Evolutionary conservation across 371 early-diverging fungal genomes (phyloP).

Genomic region (Mortierella sp.): DNA sequence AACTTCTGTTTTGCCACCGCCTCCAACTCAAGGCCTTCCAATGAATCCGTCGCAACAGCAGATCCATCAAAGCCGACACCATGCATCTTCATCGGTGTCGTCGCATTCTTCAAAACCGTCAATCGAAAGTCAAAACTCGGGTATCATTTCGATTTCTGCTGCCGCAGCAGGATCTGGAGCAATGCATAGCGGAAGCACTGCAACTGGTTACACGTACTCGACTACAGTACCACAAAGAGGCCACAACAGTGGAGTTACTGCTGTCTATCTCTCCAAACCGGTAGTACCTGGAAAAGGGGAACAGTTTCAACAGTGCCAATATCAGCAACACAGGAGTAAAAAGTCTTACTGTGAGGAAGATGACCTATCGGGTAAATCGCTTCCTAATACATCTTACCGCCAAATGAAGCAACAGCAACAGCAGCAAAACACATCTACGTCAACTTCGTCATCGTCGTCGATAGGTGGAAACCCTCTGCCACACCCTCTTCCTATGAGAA

Average conservation of each 20-base stretch:
- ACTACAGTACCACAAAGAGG: conserved; percentile 9
- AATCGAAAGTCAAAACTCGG: conserved; percentile 3
- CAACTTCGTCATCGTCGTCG: conserved; percentile 38
- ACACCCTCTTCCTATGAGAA: conserved; percentile 12
- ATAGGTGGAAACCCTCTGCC: conserved; percentile 20
- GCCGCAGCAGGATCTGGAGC: conserved; percentile 12
- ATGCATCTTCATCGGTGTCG: conserved; percentile 4
- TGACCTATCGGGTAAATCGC: conserved; percentile 17
- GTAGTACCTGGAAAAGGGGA: conserved; percentile 13
- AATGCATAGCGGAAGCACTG: conserved; percentile 15
- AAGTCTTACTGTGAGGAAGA: conserved; percentile 23
- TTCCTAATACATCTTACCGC: conserved; percentile 7
- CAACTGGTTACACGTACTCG: conserved; percentile 37
- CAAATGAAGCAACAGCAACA: conserved; percentile 29
- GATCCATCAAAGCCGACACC: conserved; percentile 14
- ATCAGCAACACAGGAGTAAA: neutral
- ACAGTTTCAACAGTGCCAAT: conserved; percentile 2
- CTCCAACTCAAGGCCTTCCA: conserved; percentile 33
- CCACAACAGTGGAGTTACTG: conserved; percentile 22
- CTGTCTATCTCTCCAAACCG: conserved; percentile 52
- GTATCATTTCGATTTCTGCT: conserved; percentile 1
- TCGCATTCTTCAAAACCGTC: conserved; percentile 6
- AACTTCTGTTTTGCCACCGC: conserved; percentile 18
- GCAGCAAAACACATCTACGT: conserved; percentile 17
- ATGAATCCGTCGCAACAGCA: conserved; percentile 12